phyloP scores from a whole-genome alignment of 108 stramenopile genomes.

The Skeletonema tropicum region DNA sequence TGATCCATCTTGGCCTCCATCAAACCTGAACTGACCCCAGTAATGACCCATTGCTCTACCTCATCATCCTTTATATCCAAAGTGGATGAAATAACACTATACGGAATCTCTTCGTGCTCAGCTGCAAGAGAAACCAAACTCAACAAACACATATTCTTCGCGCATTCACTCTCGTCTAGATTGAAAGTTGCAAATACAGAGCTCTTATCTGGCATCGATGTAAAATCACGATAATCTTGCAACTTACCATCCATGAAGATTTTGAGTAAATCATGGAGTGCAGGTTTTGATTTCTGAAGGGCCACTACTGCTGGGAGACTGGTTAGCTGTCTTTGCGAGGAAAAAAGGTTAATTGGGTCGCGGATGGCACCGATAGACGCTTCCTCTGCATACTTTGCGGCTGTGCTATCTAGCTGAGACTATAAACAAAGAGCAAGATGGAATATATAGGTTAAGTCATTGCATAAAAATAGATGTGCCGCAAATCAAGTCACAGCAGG shows the following conservation, averaged over 20 bases:
- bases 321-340: slow-evolving; percentile 68
- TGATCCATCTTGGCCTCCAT: slow-evolving; percentile 92
- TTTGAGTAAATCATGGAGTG: slow-evolving; percentile 68
- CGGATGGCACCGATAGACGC: slow-evolving; percentile 80
- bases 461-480: background rate
- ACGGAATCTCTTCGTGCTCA: slow-evolving; percentile 80
- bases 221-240: slow-evolving; percentile 77
- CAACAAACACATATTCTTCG: slow-evolving; percentile 80
- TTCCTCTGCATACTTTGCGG: slow-evolving; percentile 63
- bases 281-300: slow-evolving; percentile 44
- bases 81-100: slow-evolving; percentile 71
- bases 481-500: background rate
- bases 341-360: slow-evolving; percentile 81
- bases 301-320: slow-evolving; percentile 70
- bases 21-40: slow-evolving; percentile 77
- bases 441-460: background rate
- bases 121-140: slow-evolving; percentile 75
- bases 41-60: slow-evolving; percentile 89
- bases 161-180: slow-evolving; percentile 60
- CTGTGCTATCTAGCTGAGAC: slow-evolving; percentile 61
- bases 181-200: slow-evolving; percentile 57
- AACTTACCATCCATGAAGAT: slow-evolving; percentile 85
- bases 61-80: slow-evolving; percentile 66
- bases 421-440: background rate
- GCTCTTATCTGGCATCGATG: slow-evolving; percentile 64